Conservation (phyloP, 1,284 basidiomycete species). For the Leccinum proliferum region DNA sequence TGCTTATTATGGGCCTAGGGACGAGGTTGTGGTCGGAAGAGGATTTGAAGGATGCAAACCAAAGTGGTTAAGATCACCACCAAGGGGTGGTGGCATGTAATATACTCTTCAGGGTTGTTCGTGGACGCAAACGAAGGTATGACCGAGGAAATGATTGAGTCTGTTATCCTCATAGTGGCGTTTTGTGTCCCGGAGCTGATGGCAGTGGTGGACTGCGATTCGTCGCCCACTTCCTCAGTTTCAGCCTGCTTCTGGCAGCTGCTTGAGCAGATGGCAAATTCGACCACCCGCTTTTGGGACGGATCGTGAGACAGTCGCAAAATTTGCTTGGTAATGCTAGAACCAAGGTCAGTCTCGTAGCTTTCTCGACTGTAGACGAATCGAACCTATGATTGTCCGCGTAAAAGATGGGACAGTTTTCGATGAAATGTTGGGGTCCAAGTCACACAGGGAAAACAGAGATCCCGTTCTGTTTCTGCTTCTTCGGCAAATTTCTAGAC, state of each 20-base stretch:
- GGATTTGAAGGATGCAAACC: constrained; percentile 19
- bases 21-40: constrained; percentile 35
- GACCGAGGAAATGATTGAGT: constrained; percentile 55
- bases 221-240: constrained; percentile 3
- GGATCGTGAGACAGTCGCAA: too few species aligned
- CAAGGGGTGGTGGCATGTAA: not conserved
- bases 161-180: constrained; percentile 13
- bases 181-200: constrained; percentile 3
- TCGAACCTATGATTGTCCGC: constrained; percentile 16
- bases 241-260: not conserved
- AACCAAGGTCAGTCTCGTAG: too few species aligned
- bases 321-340: too few species aligned
- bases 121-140: constrained; percentile 64
- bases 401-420: too few species aligned
- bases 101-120: constrained; percentile 26
- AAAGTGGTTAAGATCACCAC: constrained; percentile 7
- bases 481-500: too few species aligned
- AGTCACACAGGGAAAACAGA: too few species aligned
- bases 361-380: constrained; percentile 21
- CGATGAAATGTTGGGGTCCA: too few species aligned
- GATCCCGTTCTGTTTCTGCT: too few species aligned
- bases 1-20: too few species aligned
- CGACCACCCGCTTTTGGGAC: too few species aligned
- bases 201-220: constrained; percentile 23
- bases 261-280: too few species aligned